A percentile compares a stretch with the other conserved stretches of the same genome.
Evolutionary conservation across 768 basidiomycete species (phyloP).

Genomic region (Hebeloma cylindrosporum): DNA sequence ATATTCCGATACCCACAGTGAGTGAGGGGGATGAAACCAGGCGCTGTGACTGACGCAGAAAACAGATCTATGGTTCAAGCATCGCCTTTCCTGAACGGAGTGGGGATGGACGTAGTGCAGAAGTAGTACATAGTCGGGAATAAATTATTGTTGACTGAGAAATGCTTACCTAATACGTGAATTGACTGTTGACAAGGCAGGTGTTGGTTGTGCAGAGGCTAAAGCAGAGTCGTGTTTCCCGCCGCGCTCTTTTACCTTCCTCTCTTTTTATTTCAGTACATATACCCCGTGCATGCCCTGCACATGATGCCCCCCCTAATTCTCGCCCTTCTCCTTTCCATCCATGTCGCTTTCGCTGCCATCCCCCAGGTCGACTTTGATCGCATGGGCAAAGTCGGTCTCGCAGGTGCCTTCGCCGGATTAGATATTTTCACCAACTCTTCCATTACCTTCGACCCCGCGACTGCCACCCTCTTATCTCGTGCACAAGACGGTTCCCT

Average conservation of each 20-base stretch:
- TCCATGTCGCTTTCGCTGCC: slow-evolving; percentile 33
- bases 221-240: slow-evolving; percentile 12
- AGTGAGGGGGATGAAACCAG: slow-evolving; percentile 30
- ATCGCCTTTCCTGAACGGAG: slow-evolving; percentile 60
- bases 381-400: slow-evolving; percentile 89
- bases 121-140: slow-evolving; percentile 27
- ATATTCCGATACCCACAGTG: slow-evolving; percentile 76
- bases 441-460: slow-evolving; percentile 61
- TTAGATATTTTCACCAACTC: slow-evolving; percentile 72
- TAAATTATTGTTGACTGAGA: slow-evolving; percentile 7
- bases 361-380: slow-evolving; percentile 46
- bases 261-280: slow-evolving; percentile 6
- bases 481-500: slow-evolving; percentile 67
- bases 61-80: slow-evolving; percentile 55
- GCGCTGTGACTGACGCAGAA: slow-evolving; percentile 11
- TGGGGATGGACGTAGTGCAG: slow-evolving; percentile 46
- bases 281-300: slow-evolving; percentile 22
- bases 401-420: slow-evolving; percentile 87
- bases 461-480: slow-evolving; percentile 69
- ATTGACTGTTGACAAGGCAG: no score
- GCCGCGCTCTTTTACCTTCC: slow-evolving; percentile 14
- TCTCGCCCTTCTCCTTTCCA: slow-evolving; percentile 28
- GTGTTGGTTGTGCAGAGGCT: slow-evolving; percentile 17
- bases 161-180: slow-evolving; percentile 17
- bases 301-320: slow-evolving; percentile 24